These are phyloP conservation scores for Boletus rubroflammeus DNA, from an alignment of 768 basidiomycete genomes.

Conservation along the genomic window DNA sequence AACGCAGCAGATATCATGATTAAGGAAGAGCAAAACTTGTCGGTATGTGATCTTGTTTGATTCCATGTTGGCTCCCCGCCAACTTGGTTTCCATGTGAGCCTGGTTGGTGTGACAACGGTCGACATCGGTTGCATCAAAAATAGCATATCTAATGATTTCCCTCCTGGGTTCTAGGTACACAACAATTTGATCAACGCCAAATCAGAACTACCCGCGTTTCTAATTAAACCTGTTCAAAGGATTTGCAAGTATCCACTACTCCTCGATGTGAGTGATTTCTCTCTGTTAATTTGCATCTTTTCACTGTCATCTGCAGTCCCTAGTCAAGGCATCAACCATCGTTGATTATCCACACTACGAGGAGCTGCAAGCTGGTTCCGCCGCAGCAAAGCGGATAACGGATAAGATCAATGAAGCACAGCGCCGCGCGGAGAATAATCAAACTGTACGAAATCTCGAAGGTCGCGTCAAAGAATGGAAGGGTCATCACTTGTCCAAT, in stretches of 20 bases:
- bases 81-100: slow-evolving; percentile 14
- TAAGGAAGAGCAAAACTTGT: slow-evolving; percentile 79
- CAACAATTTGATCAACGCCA: slow-evolving; percentile 83
- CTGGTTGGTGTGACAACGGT: slow-evolving; percentile 27
- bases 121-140: slow-evolving; percentile 10
- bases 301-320: slow-evolving; percentile 42
- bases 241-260: slow-evolving; percentile 96
- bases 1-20: slow-evolving; percentile 83
- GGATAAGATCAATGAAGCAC: slow-evolving; percentile 93
- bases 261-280: slow-evolving; percentile 70
- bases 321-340: slow-evolving; percentile 68
- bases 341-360: slow-evolving; percentile 62
- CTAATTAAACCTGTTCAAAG: slow-evolving; percentile 98
- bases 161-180: slow-evolving; percentile 48
- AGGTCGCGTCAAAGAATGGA: slow-evolving; percentile 95
- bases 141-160: slow-evolving; percentile 20
- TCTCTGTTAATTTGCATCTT: slow-evolving; percentile 8
- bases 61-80: slow-evolving; percentile 4
- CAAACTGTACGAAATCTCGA: slow-evolving; percentile 86
- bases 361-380: slow-evolving; percentile 80
- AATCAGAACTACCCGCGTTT: slow-evolving; percentile 91
- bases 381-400: slow-evolving; percentile 90
- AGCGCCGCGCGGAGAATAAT: slow-evolving; percentile 86
- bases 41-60: slow-evolving; percentile 50
- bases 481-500: slow-evolving; percentile 91